Evolutionary conservation across 73 alveolate genomes (phyloP), one percentile per base, ranked within the genome.

Genomic region (Blepharisma japonicum): DNA sequence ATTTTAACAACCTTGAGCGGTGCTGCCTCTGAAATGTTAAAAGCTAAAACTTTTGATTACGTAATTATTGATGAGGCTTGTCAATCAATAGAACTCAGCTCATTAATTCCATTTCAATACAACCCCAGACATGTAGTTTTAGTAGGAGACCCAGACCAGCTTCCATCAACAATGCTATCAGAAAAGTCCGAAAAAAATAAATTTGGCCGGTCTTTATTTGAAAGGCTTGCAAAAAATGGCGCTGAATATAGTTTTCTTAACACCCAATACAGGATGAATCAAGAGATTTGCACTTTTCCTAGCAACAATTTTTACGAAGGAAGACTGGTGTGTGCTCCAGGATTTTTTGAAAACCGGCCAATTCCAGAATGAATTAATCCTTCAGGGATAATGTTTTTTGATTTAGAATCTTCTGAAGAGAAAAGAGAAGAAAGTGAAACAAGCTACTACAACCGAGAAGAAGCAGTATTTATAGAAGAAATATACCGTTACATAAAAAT

Each of bases 231-330:
- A 18, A 82, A 92, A 74, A 72, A 93, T 61, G 98, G 98, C 47
- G 85, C 86, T 14, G 83, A 96, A 79, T 97, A 97, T 55, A 93
- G 87, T 55, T 87, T 95, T 87, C 86, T 97, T n/a, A 90, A 95
- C 81, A 96, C 89, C 6, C 93, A 97, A 84, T 97, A 94, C 85
- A 82, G 99, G 80, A 97, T 97, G 99, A 98, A 97, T 86, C 99
- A 98, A 55, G 95, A 89, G 48, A 86, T 97, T 45, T 83, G 97
- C 56, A 92, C 77, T 48, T 97, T 95, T 79, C 99, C 99, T 6
- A 84, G 96, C 39, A 86, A 86, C 78, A 89, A 96, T 55, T 97
- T 95, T 53, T 97, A 97, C 88, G 97, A 95, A 81, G 98, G 98
- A 45, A 87, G 93, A 51, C 87, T 97, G 21, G 42, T 32, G 3